Base-by-base conservation (phyloP, 1,139 yeast genomes). In the Chernovozyma aurita region DNA sequence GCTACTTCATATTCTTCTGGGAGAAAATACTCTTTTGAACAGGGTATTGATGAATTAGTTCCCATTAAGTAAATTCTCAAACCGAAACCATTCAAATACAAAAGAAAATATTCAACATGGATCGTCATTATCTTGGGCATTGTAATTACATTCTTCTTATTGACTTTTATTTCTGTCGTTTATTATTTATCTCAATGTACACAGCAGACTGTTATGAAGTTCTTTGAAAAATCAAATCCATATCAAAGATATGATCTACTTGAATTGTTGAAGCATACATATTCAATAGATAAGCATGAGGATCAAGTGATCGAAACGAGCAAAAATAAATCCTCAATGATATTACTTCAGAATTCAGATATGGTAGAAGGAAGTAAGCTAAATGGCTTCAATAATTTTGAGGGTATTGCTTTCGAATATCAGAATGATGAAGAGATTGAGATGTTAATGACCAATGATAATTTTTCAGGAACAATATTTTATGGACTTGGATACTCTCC, bases 401-500 rank as follows among this genome's bases (percentile, higher is more conserved):
- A 45, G 2, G 53, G 59, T 3, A 48, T 18, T 17, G 34, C 13
- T 20, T 27, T 5, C 41, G 22, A 31, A 24, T 34, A 30, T 21
- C 18, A 25, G 15, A 12, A 15, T 9, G 37, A 34, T 21, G 21
- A 14, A 17, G 37, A 24, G n/a, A 16, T 34, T 14, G 3, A 65
- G 63, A 35, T 45, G 69, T 1, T 41, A 46, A 24, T 37, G 47
- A 2, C 42, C 65, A 16, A 63, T 72, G 71, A 53, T 53, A 14
- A 52, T 54, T 21, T 46, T 52, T 4, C 63, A 32, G 60, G 42
- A 7, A 40, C 53, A 3, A 36, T 67, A 3, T 76, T 81, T 43
- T 66, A 73, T 45, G 87, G 87, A 0, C 45, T 81, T 17, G 74
- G 78, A 15, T 81, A 81, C 50, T 70, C 84, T 2, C 87, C 88